These are phyloP conservation scores for Acacia concinna DNA, from an alignment of 331 rosid genomes.

Conservation along the genomic window DNA sequence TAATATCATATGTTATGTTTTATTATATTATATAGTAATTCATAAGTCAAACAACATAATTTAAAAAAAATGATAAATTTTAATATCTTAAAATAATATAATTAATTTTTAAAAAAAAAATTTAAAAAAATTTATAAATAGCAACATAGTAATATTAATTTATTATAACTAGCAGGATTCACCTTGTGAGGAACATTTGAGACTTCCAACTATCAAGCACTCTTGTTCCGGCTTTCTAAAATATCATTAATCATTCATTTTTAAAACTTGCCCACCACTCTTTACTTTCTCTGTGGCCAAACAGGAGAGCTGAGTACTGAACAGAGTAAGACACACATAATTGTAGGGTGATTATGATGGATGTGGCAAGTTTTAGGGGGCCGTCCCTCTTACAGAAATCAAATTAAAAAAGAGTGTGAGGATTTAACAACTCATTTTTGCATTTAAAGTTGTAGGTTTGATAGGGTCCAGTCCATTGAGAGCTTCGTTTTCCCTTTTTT, in stretches of 20 bases:
- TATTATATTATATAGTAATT: too few relatives aligned
- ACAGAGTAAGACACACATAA: background rate
- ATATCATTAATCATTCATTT: background rate
- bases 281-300: too few relatives aligned
- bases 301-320: background rate
- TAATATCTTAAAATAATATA: too few relatives aligned
- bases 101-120: too few relatives aligned
- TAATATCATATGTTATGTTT: too few relatives aligned
- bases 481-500: background rate
- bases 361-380: background rate
- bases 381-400: background rate
- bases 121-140: too few relatives aligned
- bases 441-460: background rate
- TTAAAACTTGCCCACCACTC: background rate
- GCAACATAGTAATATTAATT: too few relatives aligned
- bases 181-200: background rate
- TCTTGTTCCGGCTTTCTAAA: background rate
- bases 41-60: too few relatives aligned
- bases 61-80: too few relatives aligned
- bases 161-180: background rate
- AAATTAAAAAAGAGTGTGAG: background rate
- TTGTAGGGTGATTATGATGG: background rate
- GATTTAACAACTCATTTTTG: background rate
- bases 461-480: constrained; percentile 17
- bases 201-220: background rate